A percentile compares a stretch with the other conserved stretches of the same genome.
Conservation (phyloP, 202 grass and related monocot species). For the Setaria viridis region DNA sequence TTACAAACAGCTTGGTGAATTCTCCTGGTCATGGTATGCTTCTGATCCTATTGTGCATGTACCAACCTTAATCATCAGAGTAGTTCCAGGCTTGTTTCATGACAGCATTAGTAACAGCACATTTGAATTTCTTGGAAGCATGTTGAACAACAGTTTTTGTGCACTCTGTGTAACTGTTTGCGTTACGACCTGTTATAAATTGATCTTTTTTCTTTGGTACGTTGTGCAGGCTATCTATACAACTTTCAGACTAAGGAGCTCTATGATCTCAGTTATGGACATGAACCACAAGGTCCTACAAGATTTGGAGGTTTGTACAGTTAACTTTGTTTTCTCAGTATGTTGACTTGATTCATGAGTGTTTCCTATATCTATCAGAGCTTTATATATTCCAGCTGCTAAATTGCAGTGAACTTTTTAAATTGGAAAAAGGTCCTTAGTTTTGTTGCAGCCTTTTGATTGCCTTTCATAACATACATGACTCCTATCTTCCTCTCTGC, state of each 20-base stretch:
- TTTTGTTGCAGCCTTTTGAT: slow-evolving; percentile 17
- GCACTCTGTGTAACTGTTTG: slow-evolving; percentile 29
- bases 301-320: slow-evolving; percentile 88
- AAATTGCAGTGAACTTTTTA: slow-evolving; percentile 23
- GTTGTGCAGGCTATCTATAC: slow-evolving; percentile 88
- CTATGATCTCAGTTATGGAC: slow-evolving; percentile 97
- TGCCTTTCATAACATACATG: slow-evolving; percentile 32
- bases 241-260: slow-evolving; percentile 99
- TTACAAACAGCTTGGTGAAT: slow-evolving; percentile 94
- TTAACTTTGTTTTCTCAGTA: slow-evolving; percentile 37
- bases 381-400: slow-evolving; percentile 16
- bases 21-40: slow-evolving; percentile 86
- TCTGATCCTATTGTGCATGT: slow-evolving; percentile 29
- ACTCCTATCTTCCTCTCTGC: slow-evolving; percentile 22
- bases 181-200: neutral
- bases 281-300: slow-evolving; percentile 89
- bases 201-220: slow-evolving; percentile 39
- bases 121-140: slow-evolving; percentile 37
- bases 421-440: slow-evolving; percentile 26
- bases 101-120: slow-evolving; percentile 7
- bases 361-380: slow-evolving; percentile 12
- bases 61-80: slow-evolving; percentile 1
- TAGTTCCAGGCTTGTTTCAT: slow-evolving; percentile 23
- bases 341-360: neutral
- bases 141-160: slow-evolving; percentile 17